phyloP scores from a whole-genome alignment of 805 yeast species.

The Sungouiozyma intestinalis region DNA sequence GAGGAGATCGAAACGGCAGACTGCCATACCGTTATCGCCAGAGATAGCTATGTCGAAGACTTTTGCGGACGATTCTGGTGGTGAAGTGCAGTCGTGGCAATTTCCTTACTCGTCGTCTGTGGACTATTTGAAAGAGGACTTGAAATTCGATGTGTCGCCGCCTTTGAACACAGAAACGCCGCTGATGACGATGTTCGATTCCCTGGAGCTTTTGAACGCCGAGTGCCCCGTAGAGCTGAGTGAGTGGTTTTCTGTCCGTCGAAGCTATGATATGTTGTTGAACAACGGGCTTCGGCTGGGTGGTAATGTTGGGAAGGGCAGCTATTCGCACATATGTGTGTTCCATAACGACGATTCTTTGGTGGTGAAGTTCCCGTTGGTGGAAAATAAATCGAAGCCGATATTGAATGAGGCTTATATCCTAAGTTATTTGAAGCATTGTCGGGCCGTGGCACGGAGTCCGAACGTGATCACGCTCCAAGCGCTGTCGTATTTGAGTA shows the following conservation, averaged over 20 bases:
- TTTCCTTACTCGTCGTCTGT: neutral
- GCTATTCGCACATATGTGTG: neutral
- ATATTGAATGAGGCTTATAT: slow-evolving; percentile 9
- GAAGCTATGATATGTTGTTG: neutral
- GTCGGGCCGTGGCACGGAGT: neutral
- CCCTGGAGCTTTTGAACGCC: neutral
- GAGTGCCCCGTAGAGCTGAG: neutral
- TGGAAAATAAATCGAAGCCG: slow-evolving; percentile 6
- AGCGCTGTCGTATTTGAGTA: slow-evolving; percentile 6
- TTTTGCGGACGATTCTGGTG: neutral
- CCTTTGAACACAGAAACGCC: neutral
- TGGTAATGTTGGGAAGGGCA: neutral
- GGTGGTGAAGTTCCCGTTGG: slow-evolving; percentile 11
- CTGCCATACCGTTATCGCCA: neutral
- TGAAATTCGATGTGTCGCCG: neutral
- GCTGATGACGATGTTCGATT: neutral
- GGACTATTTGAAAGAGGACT: neutral
- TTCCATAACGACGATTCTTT: neutral
- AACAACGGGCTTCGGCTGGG: neutral
- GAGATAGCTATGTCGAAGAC: neutral
- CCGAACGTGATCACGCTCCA: neutral
- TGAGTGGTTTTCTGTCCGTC: neutral
- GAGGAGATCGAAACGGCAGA: neutral
- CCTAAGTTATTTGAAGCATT: slow-evolving; percentile 3
- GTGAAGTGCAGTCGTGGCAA: neutral